Conservation (phyloP, 2,329 filamentous ascomycete genomes). For the Penicillium sp. region DNA sequence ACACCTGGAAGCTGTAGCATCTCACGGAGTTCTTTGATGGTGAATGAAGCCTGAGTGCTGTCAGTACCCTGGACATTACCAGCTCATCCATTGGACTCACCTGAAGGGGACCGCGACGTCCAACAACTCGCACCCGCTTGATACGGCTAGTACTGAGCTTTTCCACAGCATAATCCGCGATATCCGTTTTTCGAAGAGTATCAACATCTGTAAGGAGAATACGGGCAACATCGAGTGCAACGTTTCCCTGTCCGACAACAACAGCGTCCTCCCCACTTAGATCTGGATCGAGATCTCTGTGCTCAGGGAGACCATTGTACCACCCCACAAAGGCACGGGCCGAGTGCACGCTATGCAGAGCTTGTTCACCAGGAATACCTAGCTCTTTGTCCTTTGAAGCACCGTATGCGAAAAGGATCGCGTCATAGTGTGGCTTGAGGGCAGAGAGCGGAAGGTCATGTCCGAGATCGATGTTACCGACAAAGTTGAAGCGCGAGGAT, state of each 20-base stretch:
- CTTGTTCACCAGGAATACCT: slow-evolving; percentile 70
- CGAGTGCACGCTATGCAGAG: slow-evolving; percentile 69
- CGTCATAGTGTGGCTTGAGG: slow-evolving; percentile 81
- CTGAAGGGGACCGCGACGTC: slow-evolving; percentile 83
- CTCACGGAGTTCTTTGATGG: slow-evolving; percentile 90
- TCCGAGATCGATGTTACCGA: slow-evolving; percentile 84
- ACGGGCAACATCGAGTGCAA: slow-evolving; percentile 87
- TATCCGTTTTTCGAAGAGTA: slow-evolving; percentile 75
- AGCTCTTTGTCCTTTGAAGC: slow-evolving; percentile 78
- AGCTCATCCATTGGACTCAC: slow-evolving; percentile 42
- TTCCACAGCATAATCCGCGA: slow-evolving; percentile 77
- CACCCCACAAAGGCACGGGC: slow-evolving; percentile 93
- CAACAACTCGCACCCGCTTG: slow-evolving; percentile 79
- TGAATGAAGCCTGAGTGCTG: slow-evolving; percentile 72
- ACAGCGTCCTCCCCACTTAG: slow-evolving; percentile 77
- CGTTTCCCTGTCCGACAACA: slow-evolving; percentile 91
- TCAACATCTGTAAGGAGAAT: slow-evolving; percentile 77
- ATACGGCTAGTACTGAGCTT: slow-evolving; percentile 68
- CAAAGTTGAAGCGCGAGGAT: slow-evolving; percentile 78
- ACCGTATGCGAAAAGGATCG: slow-evolving; percentile 87
- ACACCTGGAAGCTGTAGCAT: slow-evolving; percentile 72
- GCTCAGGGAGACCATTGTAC: slow-evolving; percentile 94
- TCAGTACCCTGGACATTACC: slow-evolving; percentile 4
- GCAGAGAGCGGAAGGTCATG: slow-evolving; percentile 61
- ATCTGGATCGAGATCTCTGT: slow-evolving; percentile 67